Evolutionary conservation across 2,329 filamentous ascomycete species (phyloP).

Genomic region (Sarocladium brachiariae): DNA sequence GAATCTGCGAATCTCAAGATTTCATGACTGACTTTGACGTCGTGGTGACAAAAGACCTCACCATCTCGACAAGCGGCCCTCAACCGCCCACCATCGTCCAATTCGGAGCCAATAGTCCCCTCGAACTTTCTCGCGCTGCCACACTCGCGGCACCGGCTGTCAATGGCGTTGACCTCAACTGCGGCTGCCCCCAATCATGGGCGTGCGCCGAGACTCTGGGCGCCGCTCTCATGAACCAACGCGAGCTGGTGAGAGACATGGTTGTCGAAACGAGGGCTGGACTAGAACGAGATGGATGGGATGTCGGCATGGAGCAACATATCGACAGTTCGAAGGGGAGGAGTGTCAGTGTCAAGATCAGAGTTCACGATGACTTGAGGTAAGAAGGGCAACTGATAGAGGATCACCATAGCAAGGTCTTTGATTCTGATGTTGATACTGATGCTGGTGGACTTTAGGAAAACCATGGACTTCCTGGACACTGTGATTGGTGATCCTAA

Average conservation of each 20-base stretch:
- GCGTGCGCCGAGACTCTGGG: constrained; percentile 62
- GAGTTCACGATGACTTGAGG: constrained; percentile 59
- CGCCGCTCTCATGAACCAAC: constrained; percentile 60
- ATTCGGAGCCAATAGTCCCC: constrained; percentile 56
- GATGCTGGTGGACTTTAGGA: constrained; percentile 23
- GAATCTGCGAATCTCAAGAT: too few relatives aligned
- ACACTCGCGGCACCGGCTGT: constrained; percentile 55
- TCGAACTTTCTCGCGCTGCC: constrained; percentile 57
- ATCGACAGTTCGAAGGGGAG: constrained; percentile 37
- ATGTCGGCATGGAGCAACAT: constrained; percentile 36
- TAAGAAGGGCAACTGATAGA: too few relatives aligned
- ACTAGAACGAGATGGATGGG: constrained; percentile 47
- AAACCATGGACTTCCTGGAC: constrained; percentile 55
- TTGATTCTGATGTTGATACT: neutral
- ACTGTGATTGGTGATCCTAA: constrained; percentile 50
- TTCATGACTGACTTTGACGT: too few relatives aligned
- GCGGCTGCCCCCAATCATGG: constrained; percentile 68
- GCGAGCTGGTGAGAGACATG: constrained; percentile 60
- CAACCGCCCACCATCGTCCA: constrained; percentile 59
- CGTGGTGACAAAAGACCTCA: constrained; percentile 58
- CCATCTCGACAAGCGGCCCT: constrained; percentile 43
- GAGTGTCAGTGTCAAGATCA: constrained; percentile 64
- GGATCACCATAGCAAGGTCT: too few relatives aligned
- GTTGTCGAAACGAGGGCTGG: constrained; percentile 48
- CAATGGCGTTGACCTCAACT: constrained; percentile 63